Conservation (phyloP, 208 protist genomes). For the Trichomonas tenax region DNA sequence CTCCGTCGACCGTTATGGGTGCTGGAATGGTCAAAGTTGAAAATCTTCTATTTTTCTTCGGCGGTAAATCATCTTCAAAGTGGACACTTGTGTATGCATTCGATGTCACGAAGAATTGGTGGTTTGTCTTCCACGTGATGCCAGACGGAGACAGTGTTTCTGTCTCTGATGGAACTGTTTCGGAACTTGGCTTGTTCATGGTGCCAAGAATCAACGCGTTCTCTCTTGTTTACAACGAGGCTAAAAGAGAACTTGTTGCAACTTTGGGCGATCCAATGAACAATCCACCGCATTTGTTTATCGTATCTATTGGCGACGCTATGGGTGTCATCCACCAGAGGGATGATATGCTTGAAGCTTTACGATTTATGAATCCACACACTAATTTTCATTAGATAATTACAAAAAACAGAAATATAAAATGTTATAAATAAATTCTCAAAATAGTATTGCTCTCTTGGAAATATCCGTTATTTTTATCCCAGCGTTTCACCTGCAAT, state of each 20-base stretch:
- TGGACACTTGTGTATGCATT: background rate
- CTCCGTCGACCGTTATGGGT: background rate
- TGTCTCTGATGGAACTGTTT: background rate
- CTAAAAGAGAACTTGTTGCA: background rate
- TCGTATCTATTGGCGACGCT: background rate
- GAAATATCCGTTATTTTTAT: no score
- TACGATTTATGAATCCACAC: background rate
- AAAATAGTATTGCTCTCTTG: no score
- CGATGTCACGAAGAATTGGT: background rate
- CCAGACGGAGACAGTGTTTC: background rate
- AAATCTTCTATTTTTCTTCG: background rate
- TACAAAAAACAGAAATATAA: no score
- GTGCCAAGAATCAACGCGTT: background rate
- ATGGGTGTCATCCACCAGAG: background rate
- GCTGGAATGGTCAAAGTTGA: background rate
- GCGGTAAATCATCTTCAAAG: background rate
- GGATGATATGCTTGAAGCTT: background rate
- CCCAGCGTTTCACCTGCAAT: no score
- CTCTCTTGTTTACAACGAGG: background rate
- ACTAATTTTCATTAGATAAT: no score
- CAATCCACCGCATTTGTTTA: background rate
- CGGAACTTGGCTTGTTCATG: background rate
- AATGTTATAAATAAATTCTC: no score
- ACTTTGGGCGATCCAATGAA: background rate
- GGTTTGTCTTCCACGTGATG: background rate